phyloP scores from a whole-genome alignment of 257 asterid genomes.

The Gentiana dahurica region DNA sequence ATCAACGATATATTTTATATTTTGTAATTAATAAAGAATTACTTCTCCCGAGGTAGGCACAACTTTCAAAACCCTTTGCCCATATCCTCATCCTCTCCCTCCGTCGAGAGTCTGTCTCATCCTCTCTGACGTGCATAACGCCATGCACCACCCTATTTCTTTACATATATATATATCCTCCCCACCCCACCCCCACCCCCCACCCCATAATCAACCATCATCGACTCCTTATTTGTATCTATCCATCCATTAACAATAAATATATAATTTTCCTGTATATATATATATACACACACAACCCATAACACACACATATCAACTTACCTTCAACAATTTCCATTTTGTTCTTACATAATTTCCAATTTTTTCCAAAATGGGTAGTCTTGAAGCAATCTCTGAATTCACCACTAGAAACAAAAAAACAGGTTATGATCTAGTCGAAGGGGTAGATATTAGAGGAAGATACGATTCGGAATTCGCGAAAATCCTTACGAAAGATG shows the following conservation, averaged over 20 bases:
- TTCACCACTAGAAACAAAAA: conserved; percentile 13
- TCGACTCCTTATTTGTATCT: conserved; percentile 12
- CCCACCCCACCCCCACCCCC: no score
- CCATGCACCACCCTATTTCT: conserved; percentile 9
- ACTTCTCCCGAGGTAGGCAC: conserved; percentile 42
- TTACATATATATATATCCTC: no score
- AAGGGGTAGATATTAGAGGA: conserved; percentile 80
- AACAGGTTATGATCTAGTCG: conserved; percentile 61
- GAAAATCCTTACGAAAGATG: conserved; percentile 44
- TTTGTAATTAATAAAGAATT: neutral
- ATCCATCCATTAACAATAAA: conserved; percentile 17
- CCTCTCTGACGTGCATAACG: conserved; percentile 30
- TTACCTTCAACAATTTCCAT: no score
- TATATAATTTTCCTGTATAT: neutral
- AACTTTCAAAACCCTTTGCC: conserved; percentile 16
- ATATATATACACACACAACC: neutral
- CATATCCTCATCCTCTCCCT: conserved; percentile 8
- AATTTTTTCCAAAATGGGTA: conserved; percentile 30
- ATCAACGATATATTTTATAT: no score
- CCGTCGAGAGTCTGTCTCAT: conserved; percentile 2
- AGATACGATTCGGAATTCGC: conserved; percentile 65
- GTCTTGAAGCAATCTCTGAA: conserved; percentile 39
- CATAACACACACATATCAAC: no score
- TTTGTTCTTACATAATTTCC: neutral
- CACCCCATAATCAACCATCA: conserved; percentile 14